Evolutionary conservation across 2,329 filamentous ascomycete genomes (phyloP).

Genomic region (Paecilomyces sp.): DNA sequence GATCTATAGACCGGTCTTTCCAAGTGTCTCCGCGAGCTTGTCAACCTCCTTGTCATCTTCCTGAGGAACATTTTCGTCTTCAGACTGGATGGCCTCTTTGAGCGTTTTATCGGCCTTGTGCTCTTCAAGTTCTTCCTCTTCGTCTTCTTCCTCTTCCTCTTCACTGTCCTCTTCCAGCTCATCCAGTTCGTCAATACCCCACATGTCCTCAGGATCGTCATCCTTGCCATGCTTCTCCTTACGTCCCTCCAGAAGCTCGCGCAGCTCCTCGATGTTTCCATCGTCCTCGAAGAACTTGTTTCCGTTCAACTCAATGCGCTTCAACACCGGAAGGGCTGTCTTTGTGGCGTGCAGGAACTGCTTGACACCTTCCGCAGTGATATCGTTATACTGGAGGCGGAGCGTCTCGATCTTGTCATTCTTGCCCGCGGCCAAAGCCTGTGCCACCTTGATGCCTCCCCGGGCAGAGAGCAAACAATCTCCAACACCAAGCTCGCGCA

Average conservation of each 20-base stretch:
- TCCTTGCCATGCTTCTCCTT: conserved; percentile 61
- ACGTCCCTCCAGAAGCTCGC: conserved; percentile 65
- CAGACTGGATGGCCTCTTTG: conserved; percentile 52
- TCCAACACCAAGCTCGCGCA: conserved; percentile 79
- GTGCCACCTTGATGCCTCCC: conserved; percentile 66
- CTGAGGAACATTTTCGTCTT: conserved; percentile 59
- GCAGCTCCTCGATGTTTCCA: conserved; percentile 59
- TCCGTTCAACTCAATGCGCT: conserved; percentile 87
- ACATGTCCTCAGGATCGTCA: conserved; percentile 67
- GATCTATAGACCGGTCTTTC: conserved; percentile 52
- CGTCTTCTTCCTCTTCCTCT: conserved; percentile 63
- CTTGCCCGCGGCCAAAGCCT: conserved; percentile 64
- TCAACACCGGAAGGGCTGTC: conserved; percentile 63
- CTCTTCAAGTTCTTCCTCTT: conserved; percentile 56
- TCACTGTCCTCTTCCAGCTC: conserved; percentile 72
- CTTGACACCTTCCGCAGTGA: conserved; percentile 68
- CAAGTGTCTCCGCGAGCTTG: conserved; percentile 65
- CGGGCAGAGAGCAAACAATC: conserved; percentile 78
- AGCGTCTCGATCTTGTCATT: conserved; percentile 76
- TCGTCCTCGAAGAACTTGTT: conserved; percentile 93
- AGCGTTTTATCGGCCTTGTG: conserved; percentile 59
- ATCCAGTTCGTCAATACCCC: conserved; percentile 78
- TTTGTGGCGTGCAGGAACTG: conserved; percentile 62
- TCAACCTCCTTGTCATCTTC: conserved; percentile 76
- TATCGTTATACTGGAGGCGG: conserved; percentile 89